Percentiles rank a stretch among this genome's conserved stretches.
Conservation (phyloP, 768 basidiomycete species). For the Lactarius hengduanensis region DNA sequence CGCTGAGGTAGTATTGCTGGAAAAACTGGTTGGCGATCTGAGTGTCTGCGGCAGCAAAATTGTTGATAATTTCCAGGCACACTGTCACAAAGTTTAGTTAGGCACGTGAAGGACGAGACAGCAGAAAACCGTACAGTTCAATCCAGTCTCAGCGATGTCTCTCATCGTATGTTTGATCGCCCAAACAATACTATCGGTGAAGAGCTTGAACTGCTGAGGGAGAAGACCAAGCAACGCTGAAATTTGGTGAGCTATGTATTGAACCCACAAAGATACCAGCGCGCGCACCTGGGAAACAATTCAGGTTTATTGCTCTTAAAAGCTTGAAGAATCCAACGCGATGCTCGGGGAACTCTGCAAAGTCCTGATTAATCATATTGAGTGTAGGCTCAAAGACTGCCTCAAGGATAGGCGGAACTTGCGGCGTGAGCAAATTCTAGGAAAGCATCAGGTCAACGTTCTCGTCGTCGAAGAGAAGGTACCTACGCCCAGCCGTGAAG, state of each 20-base stretch:
- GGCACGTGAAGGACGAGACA: constrained; percentile 9
- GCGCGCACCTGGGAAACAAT: constrained; percentile 91
- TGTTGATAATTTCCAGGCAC: constrained; percentile 91
- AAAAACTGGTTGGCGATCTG: constrained; percentile 89
- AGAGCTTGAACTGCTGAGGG: constrained; percentile 92
- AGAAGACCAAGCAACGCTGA: constrained; percentile 81
- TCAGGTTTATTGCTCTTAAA: constrained; percentile 84
- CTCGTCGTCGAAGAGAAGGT: constrained; percentile 6
- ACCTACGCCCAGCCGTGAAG: constrained; percentile 81
- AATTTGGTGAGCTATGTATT: neutral
- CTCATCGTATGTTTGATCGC: constrained; percentile 99
- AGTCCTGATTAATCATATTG: constrained; percentile 99
- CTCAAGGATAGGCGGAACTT: constrained; percentile 93
- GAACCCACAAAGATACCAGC: neutral
- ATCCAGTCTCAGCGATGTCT: constrained; percentile 91
- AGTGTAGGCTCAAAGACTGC: constrained; percentile 97
- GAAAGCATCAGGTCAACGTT: constrained; percentile 24
- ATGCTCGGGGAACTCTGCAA: constrained; percentile 97
- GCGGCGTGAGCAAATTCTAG: constrained; percentile 82
- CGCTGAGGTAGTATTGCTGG: constrained; percentile 91
- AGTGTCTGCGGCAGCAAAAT: constrained; percentile 81
- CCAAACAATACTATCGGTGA: constrained; percentile 99
- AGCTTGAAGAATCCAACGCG: constrained; percentile 97
- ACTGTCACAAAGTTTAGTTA: constrained; percentile 46
- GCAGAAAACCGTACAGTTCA: constrained; percentile 56